phyloP scores from a whole-genome alignment of 2,329 filamentous ascomycete species.

The Xylariales sp. region DNA sequence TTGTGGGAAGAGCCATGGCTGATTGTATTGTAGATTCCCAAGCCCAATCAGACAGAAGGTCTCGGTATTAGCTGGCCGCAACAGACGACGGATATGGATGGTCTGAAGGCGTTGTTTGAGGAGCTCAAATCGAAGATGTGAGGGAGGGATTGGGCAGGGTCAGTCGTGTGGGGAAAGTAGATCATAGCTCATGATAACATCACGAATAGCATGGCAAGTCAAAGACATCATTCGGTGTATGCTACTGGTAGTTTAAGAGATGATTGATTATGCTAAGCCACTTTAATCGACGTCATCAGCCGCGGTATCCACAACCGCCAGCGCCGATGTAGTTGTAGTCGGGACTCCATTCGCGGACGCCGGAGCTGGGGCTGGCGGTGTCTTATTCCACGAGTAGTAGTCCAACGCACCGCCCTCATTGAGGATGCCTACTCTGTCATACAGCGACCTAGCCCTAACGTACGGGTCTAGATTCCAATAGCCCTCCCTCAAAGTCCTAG shows the following conservation, averaged over 20 bases:
- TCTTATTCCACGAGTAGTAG: conserved; percentile 52
- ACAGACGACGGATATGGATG: conserved; percentile 71
- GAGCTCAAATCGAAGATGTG: conserved; percentile 84
- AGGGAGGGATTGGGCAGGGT: background rate
- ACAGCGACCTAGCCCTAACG: conserved; percentile 74
- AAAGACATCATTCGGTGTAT: too few species aligned
- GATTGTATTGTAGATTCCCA: conserved; percentile 86
- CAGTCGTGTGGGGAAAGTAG: too few species aligned
- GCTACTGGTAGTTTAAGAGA: too few species aligned
- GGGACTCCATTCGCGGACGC: conserved; percentile 17
- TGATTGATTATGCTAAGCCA: too few species aligned
- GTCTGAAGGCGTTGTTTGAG: conserved; percentile 72
- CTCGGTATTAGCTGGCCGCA: conserved; percentile 77
- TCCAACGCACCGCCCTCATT: conserved; percentile 61
- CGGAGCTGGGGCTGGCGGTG: conserved; percentile 12
- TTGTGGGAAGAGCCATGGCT: too few species aligned
- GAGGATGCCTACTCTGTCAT: conserved; percentile 76
- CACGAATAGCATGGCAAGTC: too few species aligned
- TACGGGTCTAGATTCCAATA: conserved; percentile 93
- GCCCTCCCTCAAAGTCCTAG: conserved; percentile 60
- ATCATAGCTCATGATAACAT: too few species aligned
- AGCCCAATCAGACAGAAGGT: conserved; percentile 79
- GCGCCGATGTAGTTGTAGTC: conserved; percentile 10
- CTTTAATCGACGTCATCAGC: conserved; percentile 42
- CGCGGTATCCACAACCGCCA: conserved; percentile 29